Conservation (phyloP, 495 filamentous ascomycete species). For the Xylaria castorea region DNA sequence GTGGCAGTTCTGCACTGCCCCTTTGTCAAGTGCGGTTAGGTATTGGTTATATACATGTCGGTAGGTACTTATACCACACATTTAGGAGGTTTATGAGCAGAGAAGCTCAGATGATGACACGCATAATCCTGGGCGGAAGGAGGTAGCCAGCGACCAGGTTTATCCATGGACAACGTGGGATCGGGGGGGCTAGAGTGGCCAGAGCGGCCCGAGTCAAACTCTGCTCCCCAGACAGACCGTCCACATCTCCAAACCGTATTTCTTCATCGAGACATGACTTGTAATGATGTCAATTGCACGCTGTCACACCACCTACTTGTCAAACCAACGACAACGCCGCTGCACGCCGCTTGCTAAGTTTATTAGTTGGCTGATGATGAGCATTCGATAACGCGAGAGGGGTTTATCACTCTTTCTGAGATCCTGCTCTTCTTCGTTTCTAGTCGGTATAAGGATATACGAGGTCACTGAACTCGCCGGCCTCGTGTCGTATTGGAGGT, state of each 20-base stretch:
- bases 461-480: neutral
- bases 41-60: neutral
- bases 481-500: neutral
- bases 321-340: neutral
- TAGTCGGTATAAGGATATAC: neutral
- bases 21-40: neutral
- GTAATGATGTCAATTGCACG: conserved; percentile 13
- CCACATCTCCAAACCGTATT: neutral
- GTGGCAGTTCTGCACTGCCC: neutral
- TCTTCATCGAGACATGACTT: conserved; percentile 5
- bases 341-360: neutral
- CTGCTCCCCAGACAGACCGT: neutral
- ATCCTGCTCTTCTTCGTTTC: neutral
- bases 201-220: neutral
- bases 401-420: too few species aligned
- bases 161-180: neutral
- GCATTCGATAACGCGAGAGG: neutral
- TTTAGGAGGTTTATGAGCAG: neutral
- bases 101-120: neutral
- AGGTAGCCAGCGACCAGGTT: neutral
- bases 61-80: neutral
- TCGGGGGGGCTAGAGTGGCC: neutral
- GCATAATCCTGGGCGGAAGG: neutral
- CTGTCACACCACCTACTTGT: neutral
- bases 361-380: neutral